phyloP scores from a whole-genome alignment of 306 rosid species.

The Cicer bijugum region DNA sequence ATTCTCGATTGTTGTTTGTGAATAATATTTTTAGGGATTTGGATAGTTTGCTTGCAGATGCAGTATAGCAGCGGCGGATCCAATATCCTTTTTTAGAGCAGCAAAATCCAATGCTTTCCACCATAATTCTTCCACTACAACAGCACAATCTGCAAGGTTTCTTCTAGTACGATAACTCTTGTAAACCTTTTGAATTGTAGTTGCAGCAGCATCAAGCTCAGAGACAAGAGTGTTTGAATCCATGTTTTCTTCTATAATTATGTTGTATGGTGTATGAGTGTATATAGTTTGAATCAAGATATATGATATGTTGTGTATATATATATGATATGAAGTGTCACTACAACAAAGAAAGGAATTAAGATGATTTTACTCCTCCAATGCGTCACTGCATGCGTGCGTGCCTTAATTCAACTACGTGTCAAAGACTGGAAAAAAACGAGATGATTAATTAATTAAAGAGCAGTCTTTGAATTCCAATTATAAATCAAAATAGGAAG shows the following conservation, averaged over 20 bases:
- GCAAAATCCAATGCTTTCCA: constrained; percentile 89
- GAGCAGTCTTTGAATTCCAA: constrained; percentile 47
- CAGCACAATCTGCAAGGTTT: constrained; percentile 91
- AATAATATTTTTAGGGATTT: too few relatives aligned
- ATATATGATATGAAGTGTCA: background rate
- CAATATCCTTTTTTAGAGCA: constrained; percentile 39
- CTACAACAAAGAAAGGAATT: background rate
- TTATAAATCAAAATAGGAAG: background rate
- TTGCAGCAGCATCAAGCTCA: constrained; percentile 87
- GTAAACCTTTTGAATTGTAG: constrained; percentile 75
- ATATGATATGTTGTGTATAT: too few relatives aligned
- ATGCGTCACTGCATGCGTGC: background rate
- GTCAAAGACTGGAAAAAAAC: constrained; percentile 46
- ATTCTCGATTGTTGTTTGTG: too few relatives aligned
- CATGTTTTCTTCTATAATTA: constrained; percentile 22
- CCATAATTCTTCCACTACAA: constrained; percentile 87
- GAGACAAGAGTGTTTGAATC: constrained; percentile 16
- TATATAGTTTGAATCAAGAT: too few relatives aligned
- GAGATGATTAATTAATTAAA: background rate
- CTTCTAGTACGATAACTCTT: constrained; percentile 82
- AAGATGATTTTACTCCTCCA: constrained; percentile 22
- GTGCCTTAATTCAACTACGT: constrained; percentile 43
- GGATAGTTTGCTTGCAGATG: too few relatives aligned
- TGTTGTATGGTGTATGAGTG: too few relatives aligned
- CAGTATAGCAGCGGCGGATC: too few relatives aligned